Evolutionary conservation across 768 basidiomycete genomes (phyloP), one percentile per base, ranked within the genome.

Genomic region (Tricholoma sp.): DNA sequence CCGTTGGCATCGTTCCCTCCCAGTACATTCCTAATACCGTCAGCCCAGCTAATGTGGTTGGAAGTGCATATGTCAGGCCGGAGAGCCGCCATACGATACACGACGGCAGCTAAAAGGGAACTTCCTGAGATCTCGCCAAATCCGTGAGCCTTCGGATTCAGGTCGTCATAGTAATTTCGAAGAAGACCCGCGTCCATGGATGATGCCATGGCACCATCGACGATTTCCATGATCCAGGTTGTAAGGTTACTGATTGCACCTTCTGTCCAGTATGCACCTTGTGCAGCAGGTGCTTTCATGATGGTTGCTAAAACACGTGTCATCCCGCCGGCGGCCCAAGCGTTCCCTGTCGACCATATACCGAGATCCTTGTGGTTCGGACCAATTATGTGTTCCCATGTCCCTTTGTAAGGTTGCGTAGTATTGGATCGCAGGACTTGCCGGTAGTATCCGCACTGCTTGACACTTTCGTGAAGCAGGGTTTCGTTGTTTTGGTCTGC

Each of bases 301-400:
- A 79, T 64, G 0, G 78, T 76, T 21, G 78, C 78, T 29, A 81
- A 69, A 6, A 89, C 83, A 4, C 87, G 76, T 22, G 82, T 69
- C 77, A 85, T 84, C 1, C 87, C 87, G 0, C 79, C 82, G 1
- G 84, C 84, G 0, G 86, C 87, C 88, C 89, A 89, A 0, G 72
- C 88, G 61, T 89, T 89, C 4, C 83, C 83, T 47, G 78, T 78
- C 3, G 75, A 72, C 77, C 79, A 80, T 7, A 79, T 53, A 2
- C 78, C 77, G 0, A 68, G 61, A 53, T 80, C 79, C n/a, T 63
- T 50, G 52, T 58, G 68, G 35, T 66, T 50, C 12, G 75, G 75
- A 2, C 78, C 79, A n/a, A 74, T 63, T 47, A 80, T 79, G 63
- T 79, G 78, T 12, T 64, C 56, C 77, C 77, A 80, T n/a, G 70